These are phyloP conservation scores for Russula griseocarnosa DNA, from an alignment of 768 basidiomycete genomes.

Conservation along the genomic window DNA sequence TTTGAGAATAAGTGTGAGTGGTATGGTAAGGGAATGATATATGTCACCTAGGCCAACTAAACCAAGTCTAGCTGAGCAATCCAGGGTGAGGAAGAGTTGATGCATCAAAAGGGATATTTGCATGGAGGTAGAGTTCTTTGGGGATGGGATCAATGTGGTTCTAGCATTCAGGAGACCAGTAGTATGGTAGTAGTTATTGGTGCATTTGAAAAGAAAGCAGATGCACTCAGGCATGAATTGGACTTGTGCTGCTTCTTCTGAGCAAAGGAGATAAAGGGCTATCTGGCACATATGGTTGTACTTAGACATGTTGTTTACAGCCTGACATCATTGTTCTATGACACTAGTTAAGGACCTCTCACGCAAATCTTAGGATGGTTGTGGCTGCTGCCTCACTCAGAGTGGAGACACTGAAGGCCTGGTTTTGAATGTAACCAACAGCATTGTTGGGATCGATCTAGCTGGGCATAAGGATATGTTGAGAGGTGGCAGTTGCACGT, in stretches of 20 bases:
- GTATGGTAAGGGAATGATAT: no score
- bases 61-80: no score
- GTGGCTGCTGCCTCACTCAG: slow-evolving; percentile 52
- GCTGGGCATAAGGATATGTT: no score
- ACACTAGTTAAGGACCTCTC: slow-evolving; percentile 76
- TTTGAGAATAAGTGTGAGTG: no score
- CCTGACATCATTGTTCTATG: slow-evolving; percentile 89
- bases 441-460: slow-evolving; percentile 98
- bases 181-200: slow-evolving; percentile 99
- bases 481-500: no score
- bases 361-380: no score
- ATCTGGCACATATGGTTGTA: slow-evolving; percentile 97
- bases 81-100: no score
- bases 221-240: slow-evolving; percentile 95
- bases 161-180: slow-evolving; percentile 97
- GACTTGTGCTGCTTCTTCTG: slow-evolving; percentile 98
- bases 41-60: no score
- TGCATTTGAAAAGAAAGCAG: slow-evolving; percentile 99
- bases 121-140: slow-evolving; percentile 89
- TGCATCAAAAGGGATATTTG: no score
- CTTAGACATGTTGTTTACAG: slow-evolving; percentile 98
- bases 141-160: slow-evolving; percentile 86
- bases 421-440: slow-evolving; percentile 87
- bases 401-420: slow-evolving; percentile 78
- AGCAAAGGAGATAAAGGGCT: slow-evolving; percentile 90